Evolutionary conservation across 306 rosid species (phyloP).

Genomic region (Ziziphus jujuba): DNA sequence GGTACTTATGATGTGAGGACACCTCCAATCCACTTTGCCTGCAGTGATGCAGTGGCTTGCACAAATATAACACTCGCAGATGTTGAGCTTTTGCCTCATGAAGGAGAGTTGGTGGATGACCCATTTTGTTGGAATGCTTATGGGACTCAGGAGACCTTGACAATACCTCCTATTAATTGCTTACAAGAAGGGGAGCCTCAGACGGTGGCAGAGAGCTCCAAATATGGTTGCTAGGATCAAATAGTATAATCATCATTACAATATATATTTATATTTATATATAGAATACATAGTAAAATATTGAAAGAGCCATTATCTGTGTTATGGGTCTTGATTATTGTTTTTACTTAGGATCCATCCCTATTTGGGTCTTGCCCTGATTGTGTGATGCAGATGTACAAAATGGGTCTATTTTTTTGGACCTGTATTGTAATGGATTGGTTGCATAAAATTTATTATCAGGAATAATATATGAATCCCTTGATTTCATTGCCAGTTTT

Average conservation of each 20-base stretch:
- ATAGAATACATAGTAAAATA: not conserved
- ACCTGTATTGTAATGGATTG: not conserved
- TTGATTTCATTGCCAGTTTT: too few species aligned
- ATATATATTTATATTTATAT: not conserved
- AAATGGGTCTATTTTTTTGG: conserved; percentile 2
- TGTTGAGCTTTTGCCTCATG: conserved; percentile 75
- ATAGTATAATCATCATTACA: conserved; percentile 12
- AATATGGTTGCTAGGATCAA: conserved; percentile 47
- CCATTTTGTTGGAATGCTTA: conserved; percentile 98
- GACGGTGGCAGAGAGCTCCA: conserved; percentile 30
- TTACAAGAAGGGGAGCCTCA: conserved; percentile 76
- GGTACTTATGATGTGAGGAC: conserved; percentile 87
- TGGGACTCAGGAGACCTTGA: conserved; percentile 70
- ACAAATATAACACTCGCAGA: conserved; percentile 84
- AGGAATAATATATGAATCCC: not conserved
- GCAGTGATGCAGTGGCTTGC: conserved; percentile 86
- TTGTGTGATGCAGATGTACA: conserved; percentile 27
- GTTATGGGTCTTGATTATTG: conserved; percentile 12
- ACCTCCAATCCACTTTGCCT: conserved; percentile 92
- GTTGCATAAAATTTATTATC: not conserved
- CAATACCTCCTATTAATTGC: conserved; percentile 86
- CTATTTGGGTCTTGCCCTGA: conserved; percentile 32
- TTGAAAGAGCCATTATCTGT: conserved; percentile 9
- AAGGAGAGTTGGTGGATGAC: conserved; percentile 74
- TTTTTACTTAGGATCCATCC: conserved; percentile 24